Evolutionary conservation across 2,329 filamentous ascomycete species (phyloP), one percentile per base, ranked within the genome.

Genomic region (Claviceps lovelessii): DNA sequence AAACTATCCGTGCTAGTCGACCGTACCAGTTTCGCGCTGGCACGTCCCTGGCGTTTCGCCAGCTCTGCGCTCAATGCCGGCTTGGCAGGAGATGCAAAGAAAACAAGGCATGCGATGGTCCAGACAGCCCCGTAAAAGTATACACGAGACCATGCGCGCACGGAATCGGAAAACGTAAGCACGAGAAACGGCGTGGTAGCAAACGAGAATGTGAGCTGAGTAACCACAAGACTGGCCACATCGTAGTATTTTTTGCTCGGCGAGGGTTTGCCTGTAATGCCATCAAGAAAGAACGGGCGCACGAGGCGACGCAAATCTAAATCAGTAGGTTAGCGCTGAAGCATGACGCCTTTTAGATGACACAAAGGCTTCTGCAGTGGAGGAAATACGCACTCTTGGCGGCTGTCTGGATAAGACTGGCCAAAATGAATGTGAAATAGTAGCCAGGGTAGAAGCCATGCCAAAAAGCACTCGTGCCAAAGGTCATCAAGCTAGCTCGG

Each of bases 361-460:
- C 13, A 15, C 4, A 41, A 5, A 31, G 13, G 17, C 7, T 31
- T 31, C 8, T 37, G 42, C 15, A 8, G 41, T 15, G 6, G 4
- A 4, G 8, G 10, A 6, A 17, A 15, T n/a, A 77, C 85, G 68
- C 76, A 96, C 90, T 90, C 75, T 98, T 98, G 54, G 93, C 90
- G 19, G 85, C 85, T 2, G 90, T 96, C 67, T 98, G 93, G 35
- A 96, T 80, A 61, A 98, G 87, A 58, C 89, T 90, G 1, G 88
- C 93, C 8, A 97, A 77, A 45, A 97, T 73, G 64, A 98, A 98
- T 5, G 86, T 79, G 57, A 98, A 72, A 68, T 97, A 97, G 70
- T 98, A 98, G 6, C 93, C 93, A 0, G 93, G 91, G 61, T 95
- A 94, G 71, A 98, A 98, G 35, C 93, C 93, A 65, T 98, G 93